Evolutionary conservation across 1,139 yeast species (phyloP).

Genomic region (Hemisphaericaspora lyxosophila): DNA sequence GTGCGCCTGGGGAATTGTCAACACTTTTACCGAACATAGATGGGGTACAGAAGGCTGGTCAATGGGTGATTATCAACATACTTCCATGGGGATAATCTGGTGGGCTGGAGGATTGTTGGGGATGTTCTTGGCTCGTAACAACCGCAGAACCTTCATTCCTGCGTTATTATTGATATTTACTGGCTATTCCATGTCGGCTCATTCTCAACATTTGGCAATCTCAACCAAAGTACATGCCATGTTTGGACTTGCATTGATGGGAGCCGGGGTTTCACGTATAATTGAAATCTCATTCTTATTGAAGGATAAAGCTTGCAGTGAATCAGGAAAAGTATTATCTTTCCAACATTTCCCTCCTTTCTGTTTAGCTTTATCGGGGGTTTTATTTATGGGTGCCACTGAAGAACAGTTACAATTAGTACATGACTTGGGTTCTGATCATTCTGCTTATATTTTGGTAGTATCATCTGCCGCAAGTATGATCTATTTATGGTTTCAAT

Average conservation of each 20-base stretch:
- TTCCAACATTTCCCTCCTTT: constrained; percentile 87
- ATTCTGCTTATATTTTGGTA: constrained; percentile 77
- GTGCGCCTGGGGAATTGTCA: constrained; percentile 88
- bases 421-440: constrained; percentile 75
- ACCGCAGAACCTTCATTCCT: constrained; percentile 74
- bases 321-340: constrained; percentile 52
- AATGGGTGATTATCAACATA: constrained; percentile 90
- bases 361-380: constrained; percentile 73
- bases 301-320: constrained; percentile 49
- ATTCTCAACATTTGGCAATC: constrained; percentile 68
- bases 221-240: constrained; percentile 85
- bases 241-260: constrained; percentile 79
- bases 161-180: constrained; percentile 79
- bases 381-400: constrained; percentile 85
- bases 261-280: constrained; percentile 73
- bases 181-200: constrained; percentile 94
- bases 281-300: constrained; percentile 75
- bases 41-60: constrained; percentile 89
- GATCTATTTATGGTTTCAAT: constrained; percentile 63
- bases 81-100: constrained; percentile 95
- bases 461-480: constrained; percentile 73
- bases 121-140: constrained; percentile 58
- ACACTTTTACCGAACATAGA: constrained; percentile 92
- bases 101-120: constrained; percentile 93
- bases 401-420: constrained; percentile 82